Conservation (phyloP, 139 green algal species). For the Chlorella vulgaris region DNA sequence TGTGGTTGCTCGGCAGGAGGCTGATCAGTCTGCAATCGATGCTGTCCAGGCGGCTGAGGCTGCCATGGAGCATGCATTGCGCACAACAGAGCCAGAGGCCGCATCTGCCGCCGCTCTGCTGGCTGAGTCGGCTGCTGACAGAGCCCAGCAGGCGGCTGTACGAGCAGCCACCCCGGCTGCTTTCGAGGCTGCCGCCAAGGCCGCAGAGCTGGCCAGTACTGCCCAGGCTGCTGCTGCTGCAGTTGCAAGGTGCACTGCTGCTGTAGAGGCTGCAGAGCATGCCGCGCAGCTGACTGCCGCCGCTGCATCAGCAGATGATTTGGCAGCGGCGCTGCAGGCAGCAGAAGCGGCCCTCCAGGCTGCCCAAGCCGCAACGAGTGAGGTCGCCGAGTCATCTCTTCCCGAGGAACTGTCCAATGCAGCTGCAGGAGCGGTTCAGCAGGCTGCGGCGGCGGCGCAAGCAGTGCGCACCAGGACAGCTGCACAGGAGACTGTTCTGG, state of each 20-base stretch:
- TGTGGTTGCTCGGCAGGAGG: neutral
- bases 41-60: neutral
- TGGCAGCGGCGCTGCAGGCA: neutral
- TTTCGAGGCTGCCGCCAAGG: neutral
- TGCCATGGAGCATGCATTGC: neutral
- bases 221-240: neutral
- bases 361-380: neutral
- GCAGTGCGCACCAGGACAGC: neutral
- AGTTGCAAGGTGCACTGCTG: neutral
- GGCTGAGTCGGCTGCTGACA: neutral
- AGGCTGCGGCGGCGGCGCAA: neutral
- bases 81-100: neutral
- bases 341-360: neutral
- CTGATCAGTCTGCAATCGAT: neutral
- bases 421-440: neutral
- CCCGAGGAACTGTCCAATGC: neutral
- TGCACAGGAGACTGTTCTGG: neutral
- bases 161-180: neutral
- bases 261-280: neutral
- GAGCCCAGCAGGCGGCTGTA: neutral
- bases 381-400: neutral
- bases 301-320: neutral
- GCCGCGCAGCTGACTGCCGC: neutral
- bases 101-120: neutral
- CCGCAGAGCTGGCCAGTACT: neutral